phyloP scores from a whole-genome alignment of 2,329 filamentous ascomycete species.

The Aspergillus costaricaensis region DNA sequence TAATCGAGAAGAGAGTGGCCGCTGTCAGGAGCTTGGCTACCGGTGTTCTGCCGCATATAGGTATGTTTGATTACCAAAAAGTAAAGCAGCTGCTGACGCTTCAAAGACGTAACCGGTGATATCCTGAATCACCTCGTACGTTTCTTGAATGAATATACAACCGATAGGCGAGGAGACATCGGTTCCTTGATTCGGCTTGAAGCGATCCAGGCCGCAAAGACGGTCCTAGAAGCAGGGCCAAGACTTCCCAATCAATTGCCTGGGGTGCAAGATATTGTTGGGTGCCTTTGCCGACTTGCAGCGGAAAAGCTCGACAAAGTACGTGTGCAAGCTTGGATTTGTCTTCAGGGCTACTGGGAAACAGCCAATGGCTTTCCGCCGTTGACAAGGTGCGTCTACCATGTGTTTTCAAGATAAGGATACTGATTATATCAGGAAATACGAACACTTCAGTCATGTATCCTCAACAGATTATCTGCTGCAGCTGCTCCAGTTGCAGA shows the following conservation, averaged over 20 bases:
- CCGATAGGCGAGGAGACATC: slow-evolving; percentile 83
- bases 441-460: slow-evolving; percentile 48
- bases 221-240: slow-evolving; percentile 29
- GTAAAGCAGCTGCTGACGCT: slow-evolving; percentile 21
- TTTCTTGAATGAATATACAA: slow-evolving; percentile 82
- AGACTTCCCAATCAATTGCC: slow-evolving; percentile 13
- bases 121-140: slow-evolving; percentile 33
- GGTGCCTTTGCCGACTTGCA: slow-evolving; percentile 65
- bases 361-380: slow-evolving; percentile 35
- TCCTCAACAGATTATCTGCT: slow-evolving; percentile 47
- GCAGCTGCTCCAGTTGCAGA: slow-evolving; percentile 42
- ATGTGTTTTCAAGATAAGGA: slow-evolving; percentile 13
- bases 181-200: slow-evolving; percentile 83
- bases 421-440: slow-evolving; percentile 36
- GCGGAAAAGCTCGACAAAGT: slow-evolving; percentile 91
- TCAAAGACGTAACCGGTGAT: slow-evolving; percentile 31
- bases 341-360: slow-evolving; percentile 45
- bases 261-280: slow-evolving; percentile 32
- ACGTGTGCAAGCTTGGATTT: slow-evolving; percentile 57
- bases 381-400: slow-evolving; percentile 43
- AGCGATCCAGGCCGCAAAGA: slow-evolving; percentile 67
- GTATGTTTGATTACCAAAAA: slow-evolving; percentile 26
- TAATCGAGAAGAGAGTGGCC: slow-evolving; percentile 45
- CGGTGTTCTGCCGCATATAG: slow-evolving; percentile 39
- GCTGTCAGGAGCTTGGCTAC: slow-evolving; percentile 43